Evolutionary conservation across 2,329 filamentous ascomycete species (phyloP), one percentile per base, ranked within the genome.

Genomic region (Paraphaeosphaeria sporulosa): DNA sequence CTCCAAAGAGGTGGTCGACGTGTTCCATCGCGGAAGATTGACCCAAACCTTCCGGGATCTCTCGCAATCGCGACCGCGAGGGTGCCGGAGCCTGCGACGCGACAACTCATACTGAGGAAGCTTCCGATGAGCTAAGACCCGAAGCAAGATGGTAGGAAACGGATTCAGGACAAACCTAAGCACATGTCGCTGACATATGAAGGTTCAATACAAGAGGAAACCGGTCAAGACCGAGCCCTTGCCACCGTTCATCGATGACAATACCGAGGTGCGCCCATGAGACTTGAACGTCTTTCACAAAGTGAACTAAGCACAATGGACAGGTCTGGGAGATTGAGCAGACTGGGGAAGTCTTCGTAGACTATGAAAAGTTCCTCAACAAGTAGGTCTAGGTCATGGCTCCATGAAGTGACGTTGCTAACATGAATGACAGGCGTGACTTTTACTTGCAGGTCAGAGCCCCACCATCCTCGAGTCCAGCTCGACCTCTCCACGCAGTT

Each of bases 171-270:
- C 8, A 10, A 23, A 21, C 23, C 51, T n/a, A 42, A 23, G 4
- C 17, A 27, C 15, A 27, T 30, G 34, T 23, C 12, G 34, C 70
- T 78, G 57, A 77, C 59, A 52, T 10, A 25, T 55, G 53, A 75
- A 98, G 94, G 94, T 99, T 70, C 86, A 97, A 66, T 97, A 92
- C 80, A 98, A 98, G 83, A 89, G 95, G 72, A 98, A 98, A 81
- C 94, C 94, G 59, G 93, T 98, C 74, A 89, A 92, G 80, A 91
- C 93, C 76, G 83, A 94, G 67, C 86, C 90, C 52, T 84, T 85
- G 50, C 90, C 91, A 23, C 82, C 86, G 55, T 87, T 94, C 67
- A 85, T 93, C 68, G 89, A 95, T 83, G 92, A 96, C 67, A 88
- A 91, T 71, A 85, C 87, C 69, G 93, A 98, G 86, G 94, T 94